Evolutionary conservation across 139 green algal species (phyloP), one percentile per base, ranked within the genome.

Genomic region (Raphidocelis subcapitata): DNA sequence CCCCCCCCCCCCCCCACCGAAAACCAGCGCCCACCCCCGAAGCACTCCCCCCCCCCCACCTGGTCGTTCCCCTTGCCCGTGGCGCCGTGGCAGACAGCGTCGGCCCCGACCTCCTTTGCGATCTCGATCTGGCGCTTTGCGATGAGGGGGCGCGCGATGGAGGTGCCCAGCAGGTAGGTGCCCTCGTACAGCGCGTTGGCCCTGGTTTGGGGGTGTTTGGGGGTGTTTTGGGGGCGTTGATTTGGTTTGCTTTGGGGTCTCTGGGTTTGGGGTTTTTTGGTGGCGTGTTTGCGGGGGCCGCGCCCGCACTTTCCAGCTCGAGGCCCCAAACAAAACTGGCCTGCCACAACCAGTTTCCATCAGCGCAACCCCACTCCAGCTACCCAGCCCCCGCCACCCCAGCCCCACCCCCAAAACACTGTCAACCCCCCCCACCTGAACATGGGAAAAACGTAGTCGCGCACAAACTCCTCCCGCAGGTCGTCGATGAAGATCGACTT

Each of bases 11-110:
- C n/a, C n/a, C n/a, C n/a, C n/a, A n/a, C n/a, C n/a, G n/a, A n/a
- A n/a, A n/a, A n/a, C n/a, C n/a, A n/a, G n/a, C n/a, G n/a, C n/a
- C n/a, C 41, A 20, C 12, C 8, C 41, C 41, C 41, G 41, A 8
- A 49, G 12, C 41, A 49, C 8, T 49, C 41, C 41, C 46, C 5
- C 20, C 41, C 23, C 16, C 72, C 41, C 49, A 93, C 87, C 83
- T 99, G 95, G 76, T 99, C 96, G 75, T 99, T 99, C 63, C 96
- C 96, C 91, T 99, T 99, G 73, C 96, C 96, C 26, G 96, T 99
- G 75, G 95, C 96, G n/a, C 96, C 96, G 80, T 99, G 96, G 35
- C 81, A 92, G 54, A 99, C 96, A 1, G 96, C 96, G 74, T 99
- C 96, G 15, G 96, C 96, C 52, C 96, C 96, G 15, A 94, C 86